Evolutionary conservation across 106 monocot genomes (phyloP).

Genomic region (Xerophyta viscosa): DNA sequence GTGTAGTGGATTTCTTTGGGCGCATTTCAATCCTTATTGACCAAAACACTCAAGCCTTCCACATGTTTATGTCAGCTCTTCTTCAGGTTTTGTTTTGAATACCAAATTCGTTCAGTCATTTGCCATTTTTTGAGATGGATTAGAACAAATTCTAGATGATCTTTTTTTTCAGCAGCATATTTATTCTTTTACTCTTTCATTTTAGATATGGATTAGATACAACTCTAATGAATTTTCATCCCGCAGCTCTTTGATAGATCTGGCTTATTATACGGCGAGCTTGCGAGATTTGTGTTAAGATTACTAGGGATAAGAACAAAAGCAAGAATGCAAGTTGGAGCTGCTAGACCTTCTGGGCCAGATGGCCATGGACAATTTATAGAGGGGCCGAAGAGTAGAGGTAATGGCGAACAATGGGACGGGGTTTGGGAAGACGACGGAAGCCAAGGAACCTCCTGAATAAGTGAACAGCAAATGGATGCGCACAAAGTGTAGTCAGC

Average conservation of each 20-base stretch:
- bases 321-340: neutral
- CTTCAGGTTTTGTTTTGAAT: constrained; percentile 44
- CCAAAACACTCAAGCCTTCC: constrained; percentile 88
- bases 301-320: constrained; percentile 33
- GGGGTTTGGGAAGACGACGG: neutral
- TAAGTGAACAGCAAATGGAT: too few relatives aligned
- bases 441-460: neutral
- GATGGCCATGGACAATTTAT: neutral
- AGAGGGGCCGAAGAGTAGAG: neutral
- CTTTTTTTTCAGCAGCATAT: too few relatives aligned
- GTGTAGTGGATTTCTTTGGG: constrained; percentile 84
- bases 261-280: constrained; percentile 88
- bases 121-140: neutral
- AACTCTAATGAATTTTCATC: neutral
- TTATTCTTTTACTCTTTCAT: too few relatives aligned
- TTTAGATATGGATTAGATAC: too few relatives aligned
- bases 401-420: neutral
- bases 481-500: too few relatives aligned
- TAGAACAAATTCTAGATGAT: too few relatives aligned
- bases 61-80: constrained; percentile 81
- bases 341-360: neutral
- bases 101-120: neutral
- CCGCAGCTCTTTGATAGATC: constrained; percentile 88
- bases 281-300: constrained; percentile 75
- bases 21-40: constrained; percentile 71